Evolutionary conservation across 1,284 basidiomycete species (phyloP).

Genomic region (Papiliotrema flavescens): DNA sequence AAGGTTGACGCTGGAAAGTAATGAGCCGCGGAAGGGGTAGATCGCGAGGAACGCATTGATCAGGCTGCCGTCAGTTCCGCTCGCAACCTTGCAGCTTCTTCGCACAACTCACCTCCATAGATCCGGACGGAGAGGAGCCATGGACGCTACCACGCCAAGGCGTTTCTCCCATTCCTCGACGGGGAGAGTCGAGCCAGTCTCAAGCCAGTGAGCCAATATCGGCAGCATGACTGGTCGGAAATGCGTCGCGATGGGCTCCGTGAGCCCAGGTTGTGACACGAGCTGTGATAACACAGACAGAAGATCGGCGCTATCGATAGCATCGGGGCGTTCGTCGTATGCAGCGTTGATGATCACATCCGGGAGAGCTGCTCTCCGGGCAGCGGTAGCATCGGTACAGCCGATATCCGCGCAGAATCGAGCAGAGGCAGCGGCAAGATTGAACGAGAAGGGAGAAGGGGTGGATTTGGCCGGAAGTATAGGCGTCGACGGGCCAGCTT

Average conservation of each 20-base stretch:
- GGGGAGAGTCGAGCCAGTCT: slow-evolving; percentile 5
- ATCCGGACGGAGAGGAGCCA: slow-evolving; percentile 33
- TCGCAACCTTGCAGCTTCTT: background rate
- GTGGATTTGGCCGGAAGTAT: background rate
- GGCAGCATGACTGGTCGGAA: slow-evolving; percentile 40
- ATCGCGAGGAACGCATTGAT: slow-evolving; percentile 43
- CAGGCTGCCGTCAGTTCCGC: slow-evolving; percentile 8
- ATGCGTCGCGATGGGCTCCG: slow-evolving; percentile 21
- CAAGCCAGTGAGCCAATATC: slow-evolving; percentile 40
- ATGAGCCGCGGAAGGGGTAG: slow-evolving; percentile 24
- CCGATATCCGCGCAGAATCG: slow-evolving; percentile 11
- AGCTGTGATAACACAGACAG: slow-evolving; percentile 14
- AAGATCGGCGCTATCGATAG: slow-evolving; percentile 18
- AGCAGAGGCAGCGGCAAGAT: slow-evolving; percentile 9
- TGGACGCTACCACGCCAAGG: slow-evolving; percentile 24
- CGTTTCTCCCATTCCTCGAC: slow-evolving; percentile 31
- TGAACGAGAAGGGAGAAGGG: slow-evolving; percentile 13
- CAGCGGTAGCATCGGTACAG: background rate
- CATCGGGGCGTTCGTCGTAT: background rate
- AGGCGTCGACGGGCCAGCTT: slow-evolving; percentile 1
- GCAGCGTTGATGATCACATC: background rate
- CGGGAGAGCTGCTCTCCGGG: background rate
- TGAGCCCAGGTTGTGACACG: slow-evolving; percentile 16
- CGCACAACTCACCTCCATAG: slow-evolving; percentile 42
- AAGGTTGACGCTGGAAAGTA: background rate